Conservation (phyloP, 148 eudicot genomes). For the Rhododendron mucronatum region DNA sequence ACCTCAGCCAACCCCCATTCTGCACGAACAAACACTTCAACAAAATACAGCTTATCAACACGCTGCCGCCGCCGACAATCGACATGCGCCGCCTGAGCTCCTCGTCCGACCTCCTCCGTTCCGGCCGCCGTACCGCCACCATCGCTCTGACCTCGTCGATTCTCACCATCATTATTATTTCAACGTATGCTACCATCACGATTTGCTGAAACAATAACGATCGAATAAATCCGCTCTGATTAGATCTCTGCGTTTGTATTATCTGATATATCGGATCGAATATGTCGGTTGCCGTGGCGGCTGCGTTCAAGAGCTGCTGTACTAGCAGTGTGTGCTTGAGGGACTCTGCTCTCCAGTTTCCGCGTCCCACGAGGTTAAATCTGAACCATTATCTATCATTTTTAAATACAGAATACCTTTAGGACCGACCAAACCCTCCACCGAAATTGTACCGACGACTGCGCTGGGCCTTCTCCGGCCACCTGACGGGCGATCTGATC, state of each 20-base stretch:
- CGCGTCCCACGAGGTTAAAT: constrained; percentile 2
- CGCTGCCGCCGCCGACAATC: not conserved
- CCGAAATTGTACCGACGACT: no score
- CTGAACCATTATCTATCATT: not conserved
- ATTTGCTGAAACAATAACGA: not conserved
- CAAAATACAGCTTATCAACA: not conserved
- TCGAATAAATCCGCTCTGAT: no score
- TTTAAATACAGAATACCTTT: not conserved
- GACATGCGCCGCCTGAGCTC: not conserved
- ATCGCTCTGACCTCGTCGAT: not conserved
- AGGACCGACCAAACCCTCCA: no score
- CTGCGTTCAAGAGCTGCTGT: not conserved
- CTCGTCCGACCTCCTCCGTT: not conserved
- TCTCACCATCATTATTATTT: not conserved
- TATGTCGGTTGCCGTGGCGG: not conserved
- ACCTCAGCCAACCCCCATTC: not conserved
- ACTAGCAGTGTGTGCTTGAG: not conserved
- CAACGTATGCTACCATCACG: not conserved
- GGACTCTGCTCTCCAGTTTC: not conserved
- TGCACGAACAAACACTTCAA: not conserved
- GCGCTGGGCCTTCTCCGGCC: no score
- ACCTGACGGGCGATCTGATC: no score
- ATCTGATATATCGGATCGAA: not conserved
- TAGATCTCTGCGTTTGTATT: not conserved
- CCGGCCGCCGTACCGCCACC: not conserved